These are phyloP conservation scores for Sisymbrium irio DNA, from an alignment of 345 rosid species.

Conservation along the genomic window DNA sequence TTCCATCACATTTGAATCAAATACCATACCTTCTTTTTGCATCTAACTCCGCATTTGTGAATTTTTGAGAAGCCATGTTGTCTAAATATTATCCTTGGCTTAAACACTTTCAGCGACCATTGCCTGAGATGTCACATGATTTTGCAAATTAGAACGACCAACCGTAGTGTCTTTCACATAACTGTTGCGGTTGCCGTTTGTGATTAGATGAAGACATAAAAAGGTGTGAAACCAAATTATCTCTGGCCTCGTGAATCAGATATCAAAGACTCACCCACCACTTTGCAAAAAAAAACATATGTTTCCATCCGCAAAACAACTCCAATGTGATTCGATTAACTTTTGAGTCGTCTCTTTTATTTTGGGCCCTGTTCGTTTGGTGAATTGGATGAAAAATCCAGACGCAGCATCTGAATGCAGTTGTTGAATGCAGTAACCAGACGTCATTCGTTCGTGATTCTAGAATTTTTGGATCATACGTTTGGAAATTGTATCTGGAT, in stretches of 20 bases:
- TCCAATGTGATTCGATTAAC: background rate
- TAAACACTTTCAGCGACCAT: background rate
- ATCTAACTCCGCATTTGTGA: background rate
- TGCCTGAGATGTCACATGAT: background rate
- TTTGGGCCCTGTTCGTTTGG: no score
- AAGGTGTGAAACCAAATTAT: no score
- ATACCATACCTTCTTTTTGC: background rate
- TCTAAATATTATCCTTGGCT: background rate
- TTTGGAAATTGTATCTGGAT: no score
- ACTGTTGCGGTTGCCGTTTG: no score
- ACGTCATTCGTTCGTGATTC: no score
- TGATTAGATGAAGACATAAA: no score
- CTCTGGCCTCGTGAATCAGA: background rate
- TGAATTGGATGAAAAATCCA: no score
- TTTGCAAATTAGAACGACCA: background rate
- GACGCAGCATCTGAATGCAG: no score
- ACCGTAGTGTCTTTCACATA: background rate
- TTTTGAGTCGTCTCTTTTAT: no score
- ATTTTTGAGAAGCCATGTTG: background rate
- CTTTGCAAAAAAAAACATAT: background rate
- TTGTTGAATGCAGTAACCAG: no score
- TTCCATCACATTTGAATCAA: no score
- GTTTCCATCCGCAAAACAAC: background rate
- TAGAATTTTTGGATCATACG: no score
- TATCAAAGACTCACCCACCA: background rate